Conservation (phyloP, 805 yeast genomes). For the Ogataea trehaloabstinens region DNA sequence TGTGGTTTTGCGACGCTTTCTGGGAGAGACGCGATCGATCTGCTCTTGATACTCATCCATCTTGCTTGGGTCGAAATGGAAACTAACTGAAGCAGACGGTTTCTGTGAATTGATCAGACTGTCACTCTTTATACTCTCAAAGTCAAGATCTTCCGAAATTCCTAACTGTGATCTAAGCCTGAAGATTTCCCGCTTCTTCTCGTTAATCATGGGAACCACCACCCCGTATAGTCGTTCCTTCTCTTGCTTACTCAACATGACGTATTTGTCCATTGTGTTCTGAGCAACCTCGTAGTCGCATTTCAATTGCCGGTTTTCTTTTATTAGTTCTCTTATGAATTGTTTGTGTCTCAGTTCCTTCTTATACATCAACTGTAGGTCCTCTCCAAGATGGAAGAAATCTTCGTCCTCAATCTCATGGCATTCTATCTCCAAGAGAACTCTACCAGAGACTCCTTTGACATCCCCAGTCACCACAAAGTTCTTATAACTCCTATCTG, state of each 20-base stretch:
- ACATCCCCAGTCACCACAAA: slow-evolving; percentile 11
- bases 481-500: not conserved
- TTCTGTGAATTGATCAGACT: slow-evolving; percentile 12
- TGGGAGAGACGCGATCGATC: slow-evolving; percentile 18
- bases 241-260: slow-evolving; percentile 2
- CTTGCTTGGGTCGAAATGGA: slow-evolving; percentile 15
- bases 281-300: slow-evolving; percentile 7
- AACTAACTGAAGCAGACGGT: slow-evolving; percentile 18
- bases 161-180: slow-evolving; percentile 3
- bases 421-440: slow-evolving; percentile 15
- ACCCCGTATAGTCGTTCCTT: slow-evolving; percentile 10
- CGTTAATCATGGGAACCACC: slow-evolving; percentile 19
- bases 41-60: slow-evolving; percentile 11
- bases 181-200: slow-evolving; percentile 12
- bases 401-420: slow-evolving; percentile 4
- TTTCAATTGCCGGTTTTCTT: slow-evolving; percentile 8
- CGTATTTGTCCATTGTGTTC: slow-evolving; percentile 6
- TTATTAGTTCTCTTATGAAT: slow-evolving; percentile 4
- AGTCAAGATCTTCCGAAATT: slow-evolving; percentile 2
- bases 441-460: slow-evolving; percentile 13
- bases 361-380: slow-evolving; percentile 12
- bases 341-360: slow-evolving; percentile 11
- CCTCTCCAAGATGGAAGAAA: slow-evolving; percentile 12
- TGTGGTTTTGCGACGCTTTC: slow-evolving; percentile 10
- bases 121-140: slow-evolving; percentile 13